Conservation (phyloP, 176 grass and related monocot genomes). For the Aegilops bicornis region DNA sequence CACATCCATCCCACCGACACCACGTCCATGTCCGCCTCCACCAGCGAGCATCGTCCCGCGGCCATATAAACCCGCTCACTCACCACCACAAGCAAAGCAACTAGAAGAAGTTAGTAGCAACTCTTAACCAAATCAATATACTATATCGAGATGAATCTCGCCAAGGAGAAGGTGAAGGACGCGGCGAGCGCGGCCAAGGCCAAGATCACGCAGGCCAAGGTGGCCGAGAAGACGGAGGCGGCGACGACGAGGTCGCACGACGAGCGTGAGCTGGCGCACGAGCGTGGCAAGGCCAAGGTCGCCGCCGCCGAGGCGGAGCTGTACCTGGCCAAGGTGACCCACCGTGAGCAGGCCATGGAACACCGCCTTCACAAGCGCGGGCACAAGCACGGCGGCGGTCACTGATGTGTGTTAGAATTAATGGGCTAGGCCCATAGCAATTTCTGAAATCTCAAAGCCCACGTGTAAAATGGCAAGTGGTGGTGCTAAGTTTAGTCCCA, state of each 20-base stretch:
- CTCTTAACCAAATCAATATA: not conserved
- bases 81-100: not conserved
- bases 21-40: not conserved
- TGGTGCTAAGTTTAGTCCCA: too few species aligned
- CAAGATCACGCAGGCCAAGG: slow-evolving; percentile 43
- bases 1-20: not conserved
- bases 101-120: not conserved
- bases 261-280: slow-evolving; percentile 45
- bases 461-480: too few species aligned
- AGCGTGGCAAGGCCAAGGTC: slow-evolving; percentile 50
- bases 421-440: too few species aligned
- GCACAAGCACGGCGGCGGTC: not conserved
- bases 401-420: too few species aligned
- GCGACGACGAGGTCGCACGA: slow-evolving; percentile 16
- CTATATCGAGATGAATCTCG: not conserved
- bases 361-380: not conserved
- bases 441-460: too few species aligned
- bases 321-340: not conserved
- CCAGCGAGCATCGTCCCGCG: not conserved
- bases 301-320: slow-evolving; percentile 53
- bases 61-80: not conserved
- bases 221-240: slow-evolving; percentile 41
- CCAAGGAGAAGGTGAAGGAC: slow-evolving; percentile 56
- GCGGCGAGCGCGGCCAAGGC: slow-evolving; percentile 37
- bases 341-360: not conserved